Evolutionary conservation across 306 rosid genomes (phyloP), one percentile per base, ranked within the genome.

Genomic region (Styphnolobium japonicum): DNA sequence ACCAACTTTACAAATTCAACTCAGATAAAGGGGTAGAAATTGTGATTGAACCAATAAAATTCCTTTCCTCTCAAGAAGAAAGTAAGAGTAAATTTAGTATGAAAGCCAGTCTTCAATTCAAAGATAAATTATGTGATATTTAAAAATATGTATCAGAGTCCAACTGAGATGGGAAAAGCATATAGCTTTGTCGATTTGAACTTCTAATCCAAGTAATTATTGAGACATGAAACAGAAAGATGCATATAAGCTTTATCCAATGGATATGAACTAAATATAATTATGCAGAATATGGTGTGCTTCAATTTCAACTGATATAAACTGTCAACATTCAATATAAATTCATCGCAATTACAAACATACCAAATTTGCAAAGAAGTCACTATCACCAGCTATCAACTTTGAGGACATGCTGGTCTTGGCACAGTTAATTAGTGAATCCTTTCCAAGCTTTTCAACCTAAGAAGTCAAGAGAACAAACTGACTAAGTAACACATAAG

Each of bases 351-450:
- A 51, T 29, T 15, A 75, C 70, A 51, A 58, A 67, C 90, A 45
- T 93, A 96, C 99, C 97, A 96, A 83, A 78, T 82, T 88, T 12
- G 97, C 97, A 85, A 96, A 96, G 91, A 90, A 93, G 80, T 91
- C 97, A 69, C 97, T 85, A 73, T 96, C 99, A 34, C 92, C 91
- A n/a, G 96, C 88, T 81, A 96, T 96, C 93, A 96, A 88, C 90
- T 96, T 96, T 37, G 99, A 93, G 68, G 99, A 96, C 98, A 96
- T 96, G 87, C 98, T 91, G 83, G 98, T 96, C 93, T 90, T 96
- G 73, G 99, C 99, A 83, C 98, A 96, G 77, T 96, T 96, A 16
- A 90, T 49, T 5, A 96, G 81, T 63, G 96, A 89, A 67, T 91
- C 98, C 79, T 90, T 96, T 76, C 98, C 99, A 53, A 93, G 94